Base-by-base conservation (phyloP, 164 flowering plant genomes). In the Buxus sempervirens region DNA sequence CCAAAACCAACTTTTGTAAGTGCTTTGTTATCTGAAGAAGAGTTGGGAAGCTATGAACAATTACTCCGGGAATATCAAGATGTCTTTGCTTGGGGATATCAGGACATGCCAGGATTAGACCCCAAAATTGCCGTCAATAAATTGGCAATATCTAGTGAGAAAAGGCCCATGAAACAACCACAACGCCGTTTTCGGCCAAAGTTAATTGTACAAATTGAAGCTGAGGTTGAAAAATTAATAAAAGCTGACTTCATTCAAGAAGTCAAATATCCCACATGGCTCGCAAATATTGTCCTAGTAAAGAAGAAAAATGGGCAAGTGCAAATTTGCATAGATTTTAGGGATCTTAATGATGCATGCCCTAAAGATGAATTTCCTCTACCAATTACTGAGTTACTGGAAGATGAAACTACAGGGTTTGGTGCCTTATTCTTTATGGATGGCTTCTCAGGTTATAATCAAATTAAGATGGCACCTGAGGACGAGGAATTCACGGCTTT, bases 61-160 rank as follows among this genome's bases (percentile, higher is more conserved):
- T 45, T 70, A 19, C 64, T 71, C 2, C 24, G 6, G 0, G 77
- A 70, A 15, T 70, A 54, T 27, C 45, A 5, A 56, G 74, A 66
- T 57, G 61, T 75, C 0, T 75, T 75, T 22, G 73, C 71, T 13
- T 70, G 64, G 73, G 15, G 36, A 8, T 66, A 75, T 26, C 42
- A 66, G 21, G 66, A 75, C 4, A 70, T 70, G 71, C 60, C 25
- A 9, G 41, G 73, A 1, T 27, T 69, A 1, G 62, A 75, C 25
- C 64, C 67, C 4, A 70, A 66, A 16, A 60, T 75, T 6, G 64
- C 22, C 13, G 60, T 71, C 0, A 65, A 62, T 26, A 23, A 21
- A 5, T 32, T 73, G 0, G 21, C 25, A 9, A 58, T 49, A 0
- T 56, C 36, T 5, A 16, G 25, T 45, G 5, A 32, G 7, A 32